Evolutionary conservation across 2,329 filamentous ascomycete genomes (phyloP), one percentile per base, ranked within the genome.

Genomic region (Chaetomium sp.): DNA sequence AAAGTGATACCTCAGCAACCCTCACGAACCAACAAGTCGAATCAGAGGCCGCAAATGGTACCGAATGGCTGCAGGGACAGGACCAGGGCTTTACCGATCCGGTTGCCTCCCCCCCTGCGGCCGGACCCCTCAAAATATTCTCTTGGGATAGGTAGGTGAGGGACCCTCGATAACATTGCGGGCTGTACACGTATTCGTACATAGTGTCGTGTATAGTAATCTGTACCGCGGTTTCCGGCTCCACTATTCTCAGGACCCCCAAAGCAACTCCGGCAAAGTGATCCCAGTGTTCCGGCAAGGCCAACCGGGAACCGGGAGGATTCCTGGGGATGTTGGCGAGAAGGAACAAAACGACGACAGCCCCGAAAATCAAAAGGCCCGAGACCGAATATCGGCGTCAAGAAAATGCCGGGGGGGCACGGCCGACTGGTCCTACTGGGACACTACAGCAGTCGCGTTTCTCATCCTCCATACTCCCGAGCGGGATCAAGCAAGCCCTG

Each of bases 61-160:
- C 51, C 51, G 59, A 57, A 56, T 53, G 59, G 56, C 54, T 61
- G 54, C 54, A 59, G 35, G 19, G 19, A 27, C 19, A 27, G 19
- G 19, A 27, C 19, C 19, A 27, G 19, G 19, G 33, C 46, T 42
- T 48, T 61, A 54, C 59, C 59, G 59, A 59, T 56, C 54, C 59
- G 57, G 59, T 53, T 53, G 19, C 19, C 19, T 27, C 19, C 19
- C 35, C 35, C 12, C 14, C 36, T 10, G 36, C 47, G 36, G 27
- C 46, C 46, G 14, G 35, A 35, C 10, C 43, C 32, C 43, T 45
- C 27, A 5, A 5, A 35, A 49, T 11, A 49, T 37, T 49, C 40
- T 46, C 19, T 27, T 3, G 19, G 19, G 19, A 27, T 27, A 27
- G 19, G 19, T 27, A 27, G 19, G 19, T 27, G 19, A 27, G 19